Evolutionary conservation across 2,329 filamentous ascomycete genomes (phyloP), one percentile per base, ranked within the genome.

Genomic region (Dissoconium aciculare): DNA sequence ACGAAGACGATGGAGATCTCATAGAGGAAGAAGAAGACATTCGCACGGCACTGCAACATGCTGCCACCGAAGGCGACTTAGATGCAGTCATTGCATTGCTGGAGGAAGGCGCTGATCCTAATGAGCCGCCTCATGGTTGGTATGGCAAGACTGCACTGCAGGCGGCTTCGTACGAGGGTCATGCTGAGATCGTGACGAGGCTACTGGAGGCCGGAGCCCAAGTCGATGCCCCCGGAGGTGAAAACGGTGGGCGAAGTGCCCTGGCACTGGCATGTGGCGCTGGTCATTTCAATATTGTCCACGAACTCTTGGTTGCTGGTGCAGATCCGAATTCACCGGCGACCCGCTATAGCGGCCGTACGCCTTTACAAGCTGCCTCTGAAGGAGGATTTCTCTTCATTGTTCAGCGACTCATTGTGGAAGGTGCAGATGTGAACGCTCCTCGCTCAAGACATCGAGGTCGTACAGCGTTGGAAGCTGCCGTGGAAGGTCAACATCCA

Each of bases 91-190:
- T 11, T 11, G 2, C 14, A 11, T 32, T 44, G 11, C 28, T 44
- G n/a, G 15, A 11, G 10, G 19, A 23, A 8, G 34, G 34, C 9
- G 14, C 19, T 16, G 32, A 39, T 23, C 32, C 40, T 2, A 42
- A 41, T 27, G 43, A 43, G 23, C 27, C 27, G 5, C 39, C 44
- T 1, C 27, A 12, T 5, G 44, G 44, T 25, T 46, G 41, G 34
- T 45, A 46, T 26, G 44, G 42, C 11, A 38, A 37, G 28, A 46
- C 44, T 2, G 40, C 42, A 14, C 37, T 45, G 2, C 42, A 46
- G 34, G 42, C 37, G 11, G 44, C 41, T 6, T 26, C 37, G 4
- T 16, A 35, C 3, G 9, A 25, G 21, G 42, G 42, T 11, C 41
- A 41, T 26, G n/a, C 39, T 8, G 16, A 19, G 10, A 30, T 43